Evolutionary conservation across 495 filamentous ascomycete genomes (phyloP), one percentile per base, ranked within the genome.

Genomic region (Hypoxylon trugodes): DNA sequence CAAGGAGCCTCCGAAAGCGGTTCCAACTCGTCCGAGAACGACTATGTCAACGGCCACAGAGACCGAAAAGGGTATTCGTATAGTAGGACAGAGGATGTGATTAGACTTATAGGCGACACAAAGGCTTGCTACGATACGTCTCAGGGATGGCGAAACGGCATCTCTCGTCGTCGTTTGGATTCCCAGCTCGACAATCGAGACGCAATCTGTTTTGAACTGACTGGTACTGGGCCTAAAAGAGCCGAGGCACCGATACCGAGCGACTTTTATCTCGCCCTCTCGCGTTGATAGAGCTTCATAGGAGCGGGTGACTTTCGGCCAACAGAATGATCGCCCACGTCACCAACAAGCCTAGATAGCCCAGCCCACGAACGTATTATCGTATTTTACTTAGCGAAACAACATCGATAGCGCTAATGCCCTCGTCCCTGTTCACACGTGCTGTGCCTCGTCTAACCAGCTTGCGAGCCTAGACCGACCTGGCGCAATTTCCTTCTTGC

Each of bases 51-150:
- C 59, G 50, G n/a, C 41, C 64, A 72, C 59, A 35, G 51, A 36
- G 35, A 33, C 37, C 60, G 67, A 57, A 68, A 68, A 48, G 40
- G 47, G 63, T 48, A 62, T 43, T 28, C 25, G 40, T n/a, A 45
- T 10, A n/a, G 67, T 72, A 54, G 16, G 52, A 70, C 70, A 55
- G 25, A 48, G 21, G 52, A 70, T 38, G 63, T 61, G 68, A 55
- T 70, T 67, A 61, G 62, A 67, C 64, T 59, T 41, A n/a, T n/a
- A 36, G 52, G 64, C 52, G 41, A 22, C 57, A 67, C 64, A 62
- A 62, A 62, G 58, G 64, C 46, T 53, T 50, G 40, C 52, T 47
- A 57, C 59, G 64, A 60, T 64, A 52, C 59, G 61, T 70, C 70
- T 68, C 67, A 60, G 65, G 28, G 62, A 63, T 58, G 49, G 42